These are phyloP conservation scores for Cutaneotrichosporon spelunceum DNA, from an alignment of 1,284 basidiomycete genomes.

Conservation along the genomic window DNA sequence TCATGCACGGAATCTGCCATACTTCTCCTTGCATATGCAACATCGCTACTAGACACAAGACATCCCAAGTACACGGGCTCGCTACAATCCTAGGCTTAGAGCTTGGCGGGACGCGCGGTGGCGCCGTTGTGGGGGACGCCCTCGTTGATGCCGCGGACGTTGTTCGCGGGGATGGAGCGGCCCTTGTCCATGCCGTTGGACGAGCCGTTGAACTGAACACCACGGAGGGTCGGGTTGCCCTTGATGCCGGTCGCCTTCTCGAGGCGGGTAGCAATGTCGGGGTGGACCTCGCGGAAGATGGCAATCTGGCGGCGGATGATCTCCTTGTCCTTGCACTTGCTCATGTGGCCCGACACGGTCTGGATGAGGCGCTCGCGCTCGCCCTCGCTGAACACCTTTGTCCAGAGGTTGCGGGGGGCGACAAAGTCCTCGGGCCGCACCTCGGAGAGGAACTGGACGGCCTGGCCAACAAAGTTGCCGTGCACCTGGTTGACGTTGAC, in stretches of 20 bases:
- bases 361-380: constrained; percentile 66
- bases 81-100: background rate
- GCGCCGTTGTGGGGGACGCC: constrained; percentile 21
- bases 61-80: background rate
- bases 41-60: background rate
- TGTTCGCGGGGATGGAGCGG: constrained; percentile 17
- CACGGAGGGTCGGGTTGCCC: constrained; percentile 53
- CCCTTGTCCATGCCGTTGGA: constrained; percentile 29
- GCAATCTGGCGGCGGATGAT: constrained; percentile 70
- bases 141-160: constrained; percentile 6
- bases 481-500: constrained; percentile 55
- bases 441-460: constrained; percentile 69
- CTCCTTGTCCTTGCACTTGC: constrained; percentile 61
- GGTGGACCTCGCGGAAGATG: constrained; percentile 74
- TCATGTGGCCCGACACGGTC: constrained; percentile 74
- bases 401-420: constrained; percentile 77
- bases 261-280: constrained; percentile 67
- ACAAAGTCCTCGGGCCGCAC: constrained; percentile 84
- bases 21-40: constrained; percentile 2
- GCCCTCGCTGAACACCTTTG: constrained; percentile 69
- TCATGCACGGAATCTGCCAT: background rate
- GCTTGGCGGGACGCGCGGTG: constrained; percentile 1
- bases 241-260: constrained; percentile 65
- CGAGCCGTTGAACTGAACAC: constrained; percentile 60
- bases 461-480: constrained; percentile 70